Evolutionary conservation across 768 basidiomycete genomes (phyloP), one percentile per base, ranked within the genome.

Genomic region (Coprinopsis strossmayeri): DNA sequence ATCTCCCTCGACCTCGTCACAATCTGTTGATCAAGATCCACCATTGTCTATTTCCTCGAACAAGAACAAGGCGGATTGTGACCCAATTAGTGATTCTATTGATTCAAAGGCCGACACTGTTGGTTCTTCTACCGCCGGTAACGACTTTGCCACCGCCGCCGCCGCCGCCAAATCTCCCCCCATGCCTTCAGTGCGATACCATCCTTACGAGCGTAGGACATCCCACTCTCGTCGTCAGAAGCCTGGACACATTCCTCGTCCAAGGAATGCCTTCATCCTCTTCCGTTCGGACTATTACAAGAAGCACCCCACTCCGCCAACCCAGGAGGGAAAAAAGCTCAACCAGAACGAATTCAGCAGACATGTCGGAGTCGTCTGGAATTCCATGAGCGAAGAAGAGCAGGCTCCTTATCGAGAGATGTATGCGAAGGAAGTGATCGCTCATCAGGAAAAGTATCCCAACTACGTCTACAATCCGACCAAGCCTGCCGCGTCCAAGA

Each of bases 241-340:
- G 1, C 46, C 59, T 2, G 74, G 68, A 3, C 86, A 87, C 59
- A 76, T 87, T 34, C 82, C 83, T 12, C 78, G 87, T 23, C 87
- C 87, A 0, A 69, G 80, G 12, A 89, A 89, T 61, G 82, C 87
- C 0, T 90, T 90, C 65, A 87, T 90, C 55, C 74, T 89, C 53
- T 90, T 86, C 60, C 76, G 87, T 35, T 85, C 84, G 23, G 79
- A 77, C 23, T 87, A 88, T 67, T 35, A 35, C 34, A 25, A 47
- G 18, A 5, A n/a, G 7, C 12, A 20, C 4, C 43, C 26, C 7
- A 25, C 43, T 9, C 5, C 43, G 11, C 25, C 5, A 27, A 45
- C 43, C 23, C n/a, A 5, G 5, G 43, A 45, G 11, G 43, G 43
- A 5, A 45, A 32, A 15, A 45, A 45, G 28, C 25, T 45, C 28